Percentiles rank a stretch among this genome's conserved stretches.
These are phyloP conservation scores for Psidium friedrichsthalianum DNA, from an alignment of 345 rosid species.

Conservation along the genomic window DNA sequence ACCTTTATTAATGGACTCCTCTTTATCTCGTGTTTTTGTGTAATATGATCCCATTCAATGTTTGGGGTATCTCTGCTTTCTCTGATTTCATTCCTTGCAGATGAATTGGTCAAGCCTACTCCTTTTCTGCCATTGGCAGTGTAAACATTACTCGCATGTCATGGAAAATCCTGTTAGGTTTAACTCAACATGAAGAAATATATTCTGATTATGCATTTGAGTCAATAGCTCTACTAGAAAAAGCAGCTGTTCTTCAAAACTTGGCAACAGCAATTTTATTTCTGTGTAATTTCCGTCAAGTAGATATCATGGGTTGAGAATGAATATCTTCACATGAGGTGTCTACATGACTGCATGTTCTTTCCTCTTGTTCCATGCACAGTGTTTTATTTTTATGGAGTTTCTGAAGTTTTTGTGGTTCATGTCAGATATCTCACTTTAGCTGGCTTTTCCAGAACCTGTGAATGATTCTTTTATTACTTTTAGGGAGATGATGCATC, in stretches of 20 bases:
- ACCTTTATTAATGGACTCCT: background rate
- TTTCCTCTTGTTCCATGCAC: background rate
- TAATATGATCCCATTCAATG: background rate
- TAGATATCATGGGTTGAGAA: background rate
- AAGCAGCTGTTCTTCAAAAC: background rate
- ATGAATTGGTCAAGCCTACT: background rate
- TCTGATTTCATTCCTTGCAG: background rate
- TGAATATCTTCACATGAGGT: background rate
- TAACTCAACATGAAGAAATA: background rate
- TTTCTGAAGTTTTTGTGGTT: background rate
- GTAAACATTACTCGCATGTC: background rate
- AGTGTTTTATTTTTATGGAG: background rate
- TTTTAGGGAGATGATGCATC: conserved; percentile 30
- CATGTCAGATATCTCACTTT: background rate
- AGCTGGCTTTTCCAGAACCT: background rate
- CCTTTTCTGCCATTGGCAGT: background rate
- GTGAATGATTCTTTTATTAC: background rate
- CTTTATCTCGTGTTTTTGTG: background rate
- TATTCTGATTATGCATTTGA: background rate
- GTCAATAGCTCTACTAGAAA: background rate
- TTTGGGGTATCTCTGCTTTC: background rate
- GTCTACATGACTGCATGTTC: background rate
- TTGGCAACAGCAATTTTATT: background rate
- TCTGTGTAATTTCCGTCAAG: background rate
- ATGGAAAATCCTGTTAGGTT: background rate